Conservation (phyloP, 2,329 filamentous ascomycete species). For the Magnaporthiopsis poae region DNA sequence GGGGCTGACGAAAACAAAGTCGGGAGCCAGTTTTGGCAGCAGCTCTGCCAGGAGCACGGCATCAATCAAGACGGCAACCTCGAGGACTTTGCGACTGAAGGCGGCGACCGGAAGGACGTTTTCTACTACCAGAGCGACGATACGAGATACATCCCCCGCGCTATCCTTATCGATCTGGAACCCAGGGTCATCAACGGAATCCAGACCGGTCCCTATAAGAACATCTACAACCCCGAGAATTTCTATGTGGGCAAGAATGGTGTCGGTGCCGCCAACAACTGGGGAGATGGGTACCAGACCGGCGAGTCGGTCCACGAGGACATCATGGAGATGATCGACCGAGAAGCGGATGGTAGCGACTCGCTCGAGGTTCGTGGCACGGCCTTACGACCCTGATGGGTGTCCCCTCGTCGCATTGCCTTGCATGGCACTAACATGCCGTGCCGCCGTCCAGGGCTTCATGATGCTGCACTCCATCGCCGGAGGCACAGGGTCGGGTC, state of each 20-base stretch:
- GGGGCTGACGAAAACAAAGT: conserved; percentile 40
- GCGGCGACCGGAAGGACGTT: conserved; percentile 94
- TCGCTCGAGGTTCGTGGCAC: conserved; percentile 64
- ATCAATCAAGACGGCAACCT: conserved; percentile 96
- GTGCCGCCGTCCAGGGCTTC: conserved; percentile 56
- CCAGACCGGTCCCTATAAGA: conserved; percentile 86
- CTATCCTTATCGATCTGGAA: conserved; percentile 90
- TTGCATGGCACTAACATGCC: background rate
- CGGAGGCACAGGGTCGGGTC: conserved; percentile 88
- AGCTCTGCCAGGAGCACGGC: conserved; percentile 93
- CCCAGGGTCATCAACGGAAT: conserved; percentile 87
- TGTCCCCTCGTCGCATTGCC: background rate
- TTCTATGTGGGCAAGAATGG: conserved; percentile 95
- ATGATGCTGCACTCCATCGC: conserved; percentile 99
- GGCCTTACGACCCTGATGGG: background rate
- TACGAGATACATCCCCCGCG: conserved; percentile 91
- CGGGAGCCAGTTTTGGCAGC: conserved; percentile 97
- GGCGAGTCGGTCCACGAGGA: conserved; percentile 89
- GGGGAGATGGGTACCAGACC: conserved; percentile 91
- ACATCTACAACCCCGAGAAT: conserved; percentile 99
- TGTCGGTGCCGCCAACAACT: conserved; percentile 91
- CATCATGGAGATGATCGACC: conserved; percentile 98
- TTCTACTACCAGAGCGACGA: conserved; percentile 99
- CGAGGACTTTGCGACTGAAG: conserved; percentile 94
- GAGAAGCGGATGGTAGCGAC: conserved; percentile 94